phyloP scores from a whole-genome alignment of 306 rosid species.

The Quercus aquifolioides region DNA sequence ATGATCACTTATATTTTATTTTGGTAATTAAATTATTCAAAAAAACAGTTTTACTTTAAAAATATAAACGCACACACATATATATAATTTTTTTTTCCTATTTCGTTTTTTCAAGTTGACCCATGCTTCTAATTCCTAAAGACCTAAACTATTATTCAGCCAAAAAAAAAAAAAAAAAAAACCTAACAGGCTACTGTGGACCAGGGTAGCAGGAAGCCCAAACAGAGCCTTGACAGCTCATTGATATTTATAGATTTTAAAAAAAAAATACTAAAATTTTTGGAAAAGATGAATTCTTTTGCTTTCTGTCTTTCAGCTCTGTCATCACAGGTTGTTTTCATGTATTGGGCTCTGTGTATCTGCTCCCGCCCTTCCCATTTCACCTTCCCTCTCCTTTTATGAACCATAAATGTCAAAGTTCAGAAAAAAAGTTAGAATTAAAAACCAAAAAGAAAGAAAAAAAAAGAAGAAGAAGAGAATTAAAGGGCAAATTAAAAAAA shows the following conservation, averaged over 20 bases:
- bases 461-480: not conserved
- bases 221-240: not conserved
- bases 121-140: too few species aligned
- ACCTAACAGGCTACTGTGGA: not conserved
- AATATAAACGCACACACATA: too few species aligned
- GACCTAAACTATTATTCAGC: too few species aligned
- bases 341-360: conserved; percentile 8
- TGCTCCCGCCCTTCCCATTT: conserved; percentile 5
- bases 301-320: conserved; percentile 20
- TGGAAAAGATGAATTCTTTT: not conserved
- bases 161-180: too few species aligned
- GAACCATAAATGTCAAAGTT: not conserved
- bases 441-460: not conserved
- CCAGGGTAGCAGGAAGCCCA: not conserved
- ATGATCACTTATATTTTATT: too few species aligned
- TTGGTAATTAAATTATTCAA: too few species aligned
- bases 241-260: not conserved
- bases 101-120: too few species aligned
- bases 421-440: not conserved
- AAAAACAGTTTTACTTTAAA: too few species aligned
- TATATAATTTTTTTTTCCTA: too few species aligned
- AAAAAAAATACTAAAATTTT: too few species aligned
- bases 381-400: not conserved
- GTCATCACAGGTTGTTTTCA: conserved; percentile 20
- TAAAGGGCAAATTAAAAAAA: not conserved